Conservation (phyloP, 495 filamentous ascomycete genomes). For the Penicillium ochrochloron region DNA sequence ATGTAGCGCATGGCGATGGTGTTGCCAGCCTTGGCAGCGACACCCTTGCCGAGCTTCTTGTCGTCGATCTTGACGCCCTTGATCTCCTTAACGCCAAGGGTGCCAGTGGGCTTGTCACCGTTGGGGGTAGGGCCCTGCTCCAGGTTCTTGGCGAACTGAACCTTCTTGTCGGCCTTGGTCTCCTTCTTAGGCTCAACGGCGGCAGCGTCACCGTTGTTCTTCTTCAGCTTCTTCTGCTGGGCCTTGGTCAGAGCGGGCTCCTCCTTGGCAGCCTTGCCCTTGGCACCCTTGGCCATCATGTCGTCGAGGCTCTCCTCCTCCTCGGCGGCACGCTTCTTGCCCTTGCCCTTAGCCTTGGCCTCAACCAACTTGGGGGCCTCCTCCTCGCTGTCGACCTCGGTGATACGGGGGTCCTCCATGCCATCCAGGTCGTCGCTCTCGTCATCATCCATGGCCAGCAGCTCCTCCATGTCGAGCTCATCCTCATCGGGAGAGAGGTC, state of each 20-base stretch:
- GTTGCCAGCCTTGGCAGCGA: constrained; percentile 81
- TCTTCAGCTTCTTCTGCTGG: constrained; percentile 98
- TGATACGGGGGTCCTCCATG: constrained; percentile 78
- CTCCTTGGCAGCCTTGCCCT: constrained; percentile 56
- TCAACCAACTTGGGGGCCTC: constrained; percentile 76
- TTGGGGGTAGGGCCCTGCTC: constrained; percentile 91
- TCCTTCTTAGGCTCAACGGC: constrained; percentile 58
- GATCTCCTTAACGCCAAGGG: constrained; percentile 73
- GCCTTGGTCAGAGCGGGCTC: constrained; percentile 83
- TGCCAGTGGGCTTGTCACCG: constrained; percentile 58
- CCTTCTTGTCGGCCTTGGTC: constrained; percentile 79
- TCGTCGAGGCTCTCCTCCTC: constrained; percentile 70
- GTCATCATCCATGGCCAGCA: constrained; percentile 64
- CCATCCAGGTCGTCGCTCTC: constrained; percentile 85
- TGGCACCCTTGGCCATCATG: constrained; percentile 72
- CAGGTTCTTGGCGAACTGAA: constrained; percentile 97
- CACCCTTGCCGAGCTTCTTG: constrained; percentile 85
- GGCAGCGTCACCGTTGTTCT: constrained; percentile 88
- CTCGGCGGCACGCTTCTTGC: constrained; percentile 82
- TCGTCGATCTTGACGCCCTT: constrained; percentile 92
- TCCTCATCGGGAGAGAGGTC: constrained; percentile 83
- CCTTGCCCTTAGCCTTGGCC: constrained; percentile 72
- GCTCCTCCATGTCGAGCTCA: constrained; percentile 52
- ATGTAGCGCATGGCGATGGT: constrained; percentile 94
- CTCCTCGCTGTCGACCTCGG: constrained; percentile 84